phyloP scores from a whole-genome alignment of 1,139 yeast genomes.

The Candida pseudoviswanathii region DNA sequence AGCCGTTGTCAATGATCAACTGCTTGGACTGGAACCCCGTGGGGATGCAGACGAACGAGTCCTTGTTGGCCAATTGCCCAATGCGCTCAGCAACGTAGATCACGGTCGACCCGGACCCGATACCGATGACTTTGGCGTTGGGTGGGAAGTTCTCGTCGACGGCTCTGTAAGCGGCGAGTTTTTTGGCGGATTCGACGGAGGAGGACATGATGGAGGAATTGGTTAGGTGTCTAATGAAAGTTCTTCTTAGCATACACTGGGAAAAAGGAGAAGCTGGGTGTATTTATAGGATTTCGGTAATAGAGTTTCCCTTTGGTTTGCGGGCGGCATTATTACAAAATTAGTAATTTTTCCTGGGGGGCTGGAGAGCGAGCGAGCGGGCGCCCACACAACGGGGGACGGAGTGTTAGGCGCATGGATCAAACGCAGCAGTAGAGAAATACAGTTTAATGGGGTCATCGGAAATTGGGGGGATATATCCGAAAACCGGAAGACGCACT shows the following conservation, averaged over 20 bases:
- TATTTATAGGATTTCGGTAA: neutral
- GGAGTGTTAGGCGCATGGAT: too few relatives aligned
- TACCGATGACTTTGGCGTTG: conserved; percentile 76
- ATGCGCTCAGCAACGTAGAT: conserved; percentile 94
- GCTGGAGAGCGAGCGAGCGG: neutral
- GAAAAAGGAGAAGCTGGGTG: neutral
- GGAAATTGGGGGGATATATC: neutral
- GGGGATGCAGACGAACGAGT: conserved; percentile 76
- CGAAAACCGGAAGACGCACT: neutral
- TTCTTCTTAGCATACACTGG: neutral
- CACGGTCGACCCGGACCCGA: conserved; percentile 97
- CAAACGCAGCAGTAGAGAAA: too few relatives aligned
- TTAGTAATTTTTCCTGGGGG: conserved; percentile 3
- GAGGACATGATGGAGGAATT: neutral
- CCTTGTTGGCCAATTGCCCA: conserved; percentile 65
- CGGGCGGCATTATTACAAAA: neutral
- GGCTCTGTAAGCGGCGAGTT: conserved; percentile 87
- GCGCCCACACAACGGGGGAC: too few relatives aligned
- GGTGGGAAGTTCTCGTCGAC: conserved; percentile 85
- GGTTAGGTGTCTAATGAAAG: neutral
- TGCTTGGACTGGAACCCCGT: conserved; percentile 96
- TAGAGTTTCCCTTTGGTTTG: neutral
- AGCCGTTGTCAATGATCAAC: conserved; percentile 79
- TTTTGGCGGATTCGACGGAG: conserved; percentile 68
- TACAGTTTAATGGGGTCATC: neutral